Evolutionary conservation across 2,329 filamentous ascomycete species (phyloP).

Genomic region (Waltergamsia citrina): DNA sequence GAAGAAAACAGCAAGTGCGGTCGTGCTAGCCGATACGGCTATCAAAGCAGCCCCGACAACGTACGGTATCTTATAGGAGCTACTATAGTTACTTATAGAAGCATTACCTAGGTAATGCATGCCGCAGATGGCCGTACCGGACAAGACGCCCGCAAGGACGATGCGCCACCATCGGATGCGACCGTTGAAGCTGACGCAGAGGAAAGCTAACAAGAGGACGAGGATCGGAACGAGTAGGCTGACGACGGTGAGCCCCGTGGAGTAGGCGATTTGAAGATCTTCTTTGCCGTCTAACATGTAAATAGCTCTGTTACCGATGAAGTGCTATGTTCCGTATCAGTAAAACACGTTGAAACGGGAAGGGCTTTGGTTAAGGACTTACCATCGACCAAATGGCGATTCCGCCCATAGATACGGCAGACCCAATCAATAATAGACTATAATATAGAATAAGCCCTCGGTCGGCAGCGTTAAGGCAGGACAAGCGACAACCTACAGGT

Average conservation of each 20-base stretch:
- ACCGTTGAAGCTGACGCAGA: slow-evolving; percentile 53
- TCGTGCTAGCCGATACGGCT: slow-evolving; percentile 60
- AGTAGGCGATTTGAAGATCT: slow-evolving; percentile 66
- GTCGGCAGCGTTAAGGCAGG: no score
- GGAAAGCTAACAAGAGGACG: slow-evolving; percentile 65
- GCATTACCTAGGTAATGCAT: slow-evolving; percentile 89
- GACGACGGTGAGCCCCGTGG: slow-evolving; percentile 57
- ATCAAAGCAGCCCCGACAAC: slow-evolving; percentile 64
- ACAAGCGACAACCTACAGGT: no score
- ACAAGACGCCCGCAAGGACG: slow-evolving; percentile 54
- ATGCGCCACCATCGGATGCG: slow-evolving; percentile 49
- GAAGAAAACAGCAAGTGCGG: slow-evolving; percentile 69
- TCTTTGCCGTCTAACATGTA: slow-evolving; percentile 53
- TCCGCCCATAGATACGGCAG: no score
- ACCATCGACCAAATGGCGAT: no score
- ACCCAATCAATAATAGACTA: no score
- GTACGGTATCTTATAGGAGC: slow-evolving; percentile 48
- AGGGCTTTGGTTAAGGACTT: no score
- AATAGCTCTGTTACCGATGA: slow-evolving; percentile 74
- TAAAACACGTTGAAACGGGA: no score
- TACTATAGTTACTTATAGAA: slow-evolving; percentile 68
- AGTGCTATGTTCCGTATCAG: no score
- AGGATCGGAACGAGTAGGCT: slow-evolving; percentile 75
- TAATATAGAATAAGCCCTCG: no score
- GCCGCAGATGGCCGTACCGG: slow-evolving; percentile 66